Conservation (phyloP, 2,329 filamentous ascomycete species). For the Aaosphaeria pasadenensis region DNA sequence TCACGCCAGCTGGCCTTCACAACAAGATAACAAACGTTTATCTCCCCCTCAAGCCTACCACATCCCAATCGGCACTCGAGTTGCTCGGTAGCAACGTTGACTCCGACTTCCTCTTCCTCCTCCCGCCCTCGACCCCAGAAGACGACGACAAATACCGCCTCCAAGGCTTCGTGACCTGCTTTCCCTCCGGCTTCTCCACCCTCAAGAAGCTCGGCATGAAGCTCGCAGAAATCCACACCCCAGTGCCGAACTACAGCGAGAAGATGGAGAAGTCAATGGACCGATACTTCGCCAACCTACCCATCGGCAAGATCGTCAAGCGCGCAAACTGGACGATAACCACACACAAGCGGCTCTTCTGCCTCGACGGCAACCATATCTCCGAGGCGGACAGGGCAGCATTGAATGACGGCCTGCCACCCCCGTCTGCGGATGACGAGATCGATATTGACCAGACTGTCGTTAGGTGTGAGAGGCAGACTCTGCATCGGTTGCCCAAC, state of each 20-base stretch:
- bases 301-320: constrained; percentile 54
- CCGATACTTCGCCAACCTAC: constrained; percentile 55
- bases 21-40: constrained; percentile 47
- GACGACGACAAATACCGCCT: constrained; percentile 50
- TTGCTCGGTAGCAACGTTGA: constrained; percentile 54
- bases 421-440: not conserved
- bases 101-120: constrained; percentile 58
- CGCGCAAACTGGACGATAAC: constrained; percentile 55
- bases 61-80: constrained; percentile 40
- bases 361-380: constrained; percentile 43
- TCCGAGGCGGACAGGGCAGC: constrained; percentile 26
- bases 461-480: constrained; percentile 60
- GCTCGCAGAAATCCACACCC: constrained; percentile 55
- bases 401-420: not conserved
- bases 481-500: constrained; percentile 56
- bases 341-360: constrained; percentile 41
- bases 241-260: constrained; percentile 56
- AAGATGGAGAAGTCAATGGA: constrained; percentile 62
- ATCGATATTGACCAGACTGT: constrained; percentile 44
- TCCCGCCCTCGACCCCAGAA: constrained; percentile 35
- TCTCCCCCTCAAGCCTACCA: constrained; percentile 37
- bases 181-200: constrained; percentile 58
- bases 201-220: constrained; percentile 52
- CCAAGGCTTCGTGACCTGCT: constrained; percentile 55
- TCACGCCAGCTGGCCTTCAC: constrained; percentile 27